Percentiles rank a stretch among this genome's conserved stretches.
Conservation (phyloP, 306 rosid species). For the Abrus precatorius region DNA sequence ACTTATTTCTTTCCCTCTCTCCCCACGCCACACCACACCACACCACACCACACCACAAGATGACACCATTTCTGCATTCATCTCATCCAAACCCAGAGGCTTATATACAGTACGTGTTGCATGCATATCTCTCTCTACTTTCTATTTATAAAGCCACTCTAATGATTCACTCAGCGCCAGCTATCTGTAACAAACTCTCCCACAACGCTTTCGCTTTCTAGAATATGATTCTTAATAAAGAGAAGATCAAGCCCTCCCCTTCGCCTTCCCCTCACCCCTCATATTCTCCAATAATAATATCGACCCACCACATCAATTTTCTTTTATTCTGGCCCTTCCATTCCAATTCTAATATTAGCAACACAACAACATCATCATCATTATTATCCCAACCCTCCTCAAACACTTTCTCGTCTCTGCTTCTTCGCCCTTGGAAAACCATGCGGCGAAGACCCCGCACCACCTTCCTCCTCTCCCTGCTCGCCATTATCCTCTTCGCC, state of each 20-base stretch:
- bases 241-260: background rate
- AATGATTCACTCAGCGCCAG: constrained; percentile 1
- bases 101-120: too few species aligned
- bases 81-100: too few species aligned
- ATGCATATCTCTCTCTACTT: background rate
- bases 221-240: constrained; percentile 28
- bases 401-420: background rate
- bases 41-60: too few species aligned
- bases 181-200: constrained; percentile 11
- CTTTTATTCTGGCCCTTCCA: background rate
- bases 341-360: background rate
- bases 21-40: too few species aligned
- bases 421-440: background rate
- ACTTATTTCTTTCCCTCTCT: background rate
- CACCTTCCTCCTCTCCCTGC: constrained; percentile 45
- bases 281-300: background rate
- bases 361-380: background rate
- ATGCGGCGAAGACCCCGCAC: constrained; percentile 60
- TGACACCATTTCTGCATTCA: too few species aligned
- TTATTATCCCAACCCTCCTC: background rate
- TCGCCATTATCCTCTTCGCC: constrained; percentile 50
- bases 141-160: background rate
- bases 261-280: background rate
- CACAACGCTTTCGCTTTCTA: background rate
- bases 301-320: background rate